Conservation (phyloP, 441 rosid species). For the Brassica balearica region DNA sequence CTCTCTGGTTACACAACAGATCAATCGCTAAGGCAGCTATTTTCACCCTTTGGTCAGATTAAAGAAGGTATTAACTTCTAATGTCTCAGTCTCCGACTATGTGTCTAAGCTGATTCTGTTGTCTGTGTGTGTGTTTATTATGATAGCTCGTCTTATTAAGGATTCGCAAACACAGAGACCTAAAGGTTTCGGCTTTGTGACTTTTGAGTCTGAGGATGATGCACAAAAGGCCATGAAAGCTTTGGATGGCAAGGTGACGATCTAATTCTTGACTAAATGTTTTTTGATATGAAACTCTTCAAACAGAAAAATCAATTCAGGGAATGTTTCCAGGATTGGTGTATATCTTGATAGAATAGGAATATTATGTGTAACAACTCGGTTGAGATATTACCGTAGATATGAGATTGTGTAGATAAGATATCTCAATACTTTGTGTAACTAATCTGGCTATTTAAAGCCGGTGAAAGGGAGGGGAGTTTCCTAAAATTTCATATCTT, state of each 20-base stretch:
- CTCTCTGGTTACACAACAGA: conserved; percentile 63
- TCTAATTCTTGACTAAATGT: not conserved
- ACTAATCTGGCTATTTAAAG: too few species aligned
- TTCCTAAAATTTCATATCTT: too few species aligned
- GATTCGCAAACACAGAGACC: conserved; percentile 62
- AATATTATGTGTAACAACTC: too few species aligned
- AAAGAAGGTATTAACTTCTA: conserved; percentile 49
- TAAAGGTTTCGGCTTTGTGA: conserved; percentile 73
- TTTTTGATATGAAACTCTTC: not conserved
- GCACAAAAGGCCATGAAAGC: conserved; percentile 72
- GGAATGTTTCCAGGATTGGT: not conserved
- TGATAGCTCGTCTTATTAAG: conserved; percentile 54
- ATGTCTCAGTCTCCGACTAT: not conserved
- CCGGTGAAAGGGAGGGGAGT: too few species aligned
- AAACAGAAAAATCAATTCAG: not conserved
- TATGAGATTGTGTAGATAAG: too few species aligned
- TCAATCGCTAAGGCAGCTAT: conserved; percentile 52
- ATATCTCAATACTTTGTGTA: too few species aligned
- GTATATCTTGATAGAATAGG: not conserved
- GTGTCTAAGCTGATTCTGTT: not conserved
- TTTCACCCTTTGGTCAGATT: conserved; percentile 68
- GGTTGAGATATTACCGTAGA: too few species aligned
- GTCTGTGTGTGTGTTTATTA: conserved; percentile 1
- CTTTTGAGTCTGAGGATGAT: conserved; percentile 55
- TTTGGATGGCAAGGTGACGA: conserved; percentile 67